phyloP scores from a whole-genome alignment of 805 yeast genomes.

The Candida dajiaensis region DNA sequence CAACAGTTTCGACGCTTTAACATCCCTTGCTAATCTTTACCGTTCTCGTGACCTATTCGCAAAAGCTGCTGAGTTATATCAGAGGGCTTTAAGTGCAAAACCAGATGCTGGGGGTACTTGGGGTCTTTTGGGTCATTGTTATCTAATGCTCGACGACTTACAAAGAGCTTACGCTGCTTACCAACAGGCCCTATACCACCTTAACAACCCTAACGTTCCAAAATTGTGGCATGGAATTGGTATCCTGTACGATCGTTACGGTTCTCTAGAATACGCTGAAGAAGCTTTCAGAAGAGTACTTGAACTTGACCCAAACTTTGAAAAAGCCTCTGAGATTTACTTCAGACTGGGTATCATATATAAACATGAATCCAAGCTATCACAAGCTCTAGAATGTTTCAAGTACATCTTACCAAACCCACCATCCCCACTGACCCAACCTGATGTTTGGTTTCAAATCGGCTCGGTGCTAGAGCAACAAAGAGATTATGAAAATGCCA shows the following conservation, averaged over 20 bases:
- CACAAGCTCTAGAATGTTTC: slow-evolving; percentile 89
- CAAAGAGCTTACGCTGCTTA: slow-evolving; percentile 95
- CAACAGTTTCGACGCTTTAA: slow-evolving; percentile 76
- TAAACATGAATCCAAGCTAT: slow-evolving; percentile 86
- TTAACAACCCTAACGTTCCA: slow-evolving; percentile 92
- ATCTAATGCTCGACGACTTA: slow-evolving; percentile 91
- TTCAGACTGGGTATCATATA: slow-evolving; percentile 94
- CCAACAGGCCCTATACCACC: slow-evolving; percentile 88
- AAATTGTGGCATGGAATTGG: slow-evolving; percentile 99
- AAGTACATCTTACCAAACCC: slow-evolving; percentile 86
- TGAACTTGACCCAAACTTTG: slow-evolving; percentile 93
- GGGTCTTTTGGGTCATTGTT: slow-evolving; percentile 96
- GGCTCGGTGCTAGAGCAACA: slow-evolving; percentile 94
- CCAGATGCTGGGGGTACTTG: slow-evolving; percentile 94
- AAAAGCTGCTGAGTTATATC: slow-evolving; percentile 91
- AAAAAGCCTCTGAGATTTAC: slow-evolving; percentile 93
- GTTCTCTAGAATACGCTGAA: slow-evolving; percentile 94
- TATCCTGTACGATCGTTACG: slow-evolving; percentile 91
- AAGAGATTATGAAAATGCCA: slow-evolving; percentile 85
- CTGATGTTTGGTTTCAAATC: slow-evolving; percentile 98
- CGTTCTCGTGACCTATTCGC: slow-evolving; percentile 86
- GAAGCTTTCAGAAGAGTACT: slow-evolving; percentile 96
- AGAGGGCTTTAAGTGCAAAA: slow-evolving; percentile 72
- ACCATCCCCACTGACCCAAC: slow-evolving; percentile 92
- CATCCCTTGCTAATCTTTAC: slow-evolving; percentile 82